A percentile compares a stretch with the other conserved stretches of the same genome.
Conservation (phyloP, 495 filamentous ascomycete species). For the Evernia prunastri region DNA sequence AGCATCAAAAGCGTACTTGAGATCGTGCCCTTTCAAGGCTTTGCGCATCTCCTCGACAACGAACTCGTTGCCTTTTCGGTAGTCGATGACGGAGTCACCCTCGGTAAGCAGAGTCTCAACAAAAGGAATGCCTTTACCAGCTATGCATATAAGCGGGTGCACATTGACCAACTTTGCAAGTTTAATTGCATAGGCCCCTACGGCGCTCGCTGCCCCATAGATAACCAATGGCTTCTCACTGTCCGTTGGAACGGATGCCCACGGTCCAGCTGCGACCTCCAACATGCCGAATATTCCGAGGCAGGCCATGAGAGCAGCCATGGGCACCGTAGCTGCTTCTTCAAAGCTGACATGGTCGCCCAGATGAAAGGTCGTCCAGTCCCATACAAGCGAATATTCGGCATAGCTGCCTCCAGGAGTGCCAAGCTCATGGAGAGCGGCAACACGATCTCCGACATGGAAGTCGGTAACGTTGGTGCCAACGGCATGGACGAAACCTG, state of each 20-base stretch:
- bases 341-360: conserved; percentile 38
- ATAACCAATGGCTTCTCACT: conserved; percentile 27
- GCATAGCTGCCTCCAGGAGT: conserved; percentile 32
- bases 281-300: conserved; percentile 30
- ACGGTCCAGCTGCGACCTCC: conserved; percentile 23
- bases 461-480: conserved; percentile 38
- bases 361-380: conserved; percentile 37
- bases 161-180: conserved; percentile 36
- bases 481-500: conserved; percentile 36
- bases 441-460: conserved; percentile 39
- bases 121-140: conserved; percentile 33
- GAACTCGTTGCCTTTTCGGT: conserved; percentile 35
- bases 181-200: conserved; percentile 39
- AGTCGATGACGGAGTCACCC: conserved; percentile 38
- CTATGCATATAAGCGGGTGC: conserved; percentile 33
- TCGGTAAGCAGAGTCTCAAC: conserved; percentile 31
- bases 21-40: conserved; percentile 30
- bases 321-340: conserved; percentile 37
- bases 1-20: conserved; percentile 32
- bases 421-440: conserved; percentile 34
- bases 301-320: conserved; percentile 38
- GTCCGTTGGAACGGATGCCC: conserved; percentile 25
- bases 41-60: conserved; percentile 29
- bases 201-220: conserved; percentile 38
- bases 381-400: conserved; percentile 38